Base-by-base conservation (phyloP, 2,329 filamentous ascomycete genomes). In the Domatiomyces globalis region DNA sequence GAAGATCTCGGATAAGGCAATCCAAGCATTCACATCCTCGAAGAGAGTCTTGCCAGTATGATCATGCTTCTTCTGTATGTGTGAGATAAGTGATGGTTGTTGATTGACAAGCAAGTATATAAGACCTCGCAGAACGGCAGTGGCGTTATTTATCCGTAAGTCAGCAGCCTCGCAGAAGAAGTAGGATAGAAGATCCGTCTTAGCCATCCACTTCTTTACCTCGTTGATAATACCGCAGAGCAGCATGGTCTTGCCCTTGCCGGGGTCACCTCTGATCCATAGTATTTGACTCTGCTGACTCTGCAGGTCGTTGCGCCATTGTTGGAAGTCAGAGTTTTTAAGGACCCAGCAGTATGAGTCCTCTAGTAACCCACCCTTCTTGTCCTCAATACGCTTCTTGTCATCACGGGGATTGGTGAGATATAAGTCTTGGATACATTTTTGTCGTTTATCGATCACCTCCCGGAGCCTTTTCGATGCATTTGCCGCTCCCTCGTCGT, bases 211-310 rank as follows among this genome's bases (percentile, higher is more conserved):
- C n/a, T n/a, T n/a, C n/a, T 46, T 42, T 18, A 64, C 49, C 48
- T 58, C 45, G 45, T 65, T 56, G 22, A 68, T 63, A 12, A 68
- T 59, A 19, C 61, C 63, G 39, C 60, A 63, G 1, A 66, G 56
- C 10, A 68, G 55, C 67, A 70, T 70, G 4, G 67, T 70, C 56
- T 69, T 70, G 19, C 68, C 67, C 51, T 69, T 68, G 4, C 65
- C 66, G 43, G 65, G 60, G 44, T 64, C 63, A 7, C 62, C 67
- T 47, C 62, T 62, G 22, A 70, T 64, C 67, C 67, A 70, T n/a
- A 70, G 61, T 6, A 67, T 48, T 29, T 54, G 58, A 22, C 49
- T 54, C 15, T 64, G 52, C 1, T 59, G 39, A 17, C 52, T n/a
- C n/a, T n/a, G n/a, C n/a, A n/a, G n/a, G n/a, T n/a, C 54, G 51